phyloP scores from a whole-genome alignment of 192 early-diverging fungal genomes.

The Allomyces arbusculus region DNA sequence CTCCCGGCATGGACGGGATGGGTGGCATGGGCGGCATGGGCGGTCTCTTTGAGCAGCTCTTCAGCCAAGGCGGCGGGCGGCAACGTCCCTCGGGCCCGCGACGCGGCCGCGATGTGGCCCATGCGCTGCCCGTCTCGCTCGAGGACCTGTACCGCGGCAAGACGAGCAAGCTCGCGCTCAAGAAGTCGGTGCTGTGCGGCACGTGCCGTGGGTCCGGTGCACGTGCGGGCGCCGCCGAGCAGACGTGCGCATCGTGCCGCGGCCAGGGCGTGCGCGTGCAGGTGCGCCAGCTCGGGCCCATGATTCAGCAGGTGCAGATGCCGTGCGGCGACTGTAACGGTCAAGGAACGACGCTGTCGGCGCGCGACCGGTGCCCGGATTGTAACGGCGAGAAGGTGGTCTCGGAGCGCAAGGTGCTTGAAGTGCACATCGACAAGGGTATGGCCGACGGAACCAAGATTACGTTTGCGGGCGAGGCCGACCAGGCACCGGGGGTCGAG shows the following conservation, averaged over 20 bases:
- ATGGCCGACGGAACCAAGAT: conserved; percentile 98
- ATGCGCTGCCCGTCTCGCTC: conserved; percentile 51
- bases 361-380: conserved; percentile 71
- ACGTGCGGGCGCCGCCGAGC: conserved; percentile 23
- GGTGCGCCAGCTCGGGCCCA: conserved; percentile 90
- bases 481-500: conserved; percentile 52
- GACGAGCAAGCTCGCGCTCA: conserved; percentile 84
- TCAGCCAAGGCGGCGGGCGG: conserved; percentile 11
- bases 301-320: conserved; percentile 99
- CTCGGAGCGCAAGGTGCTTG: conserved; percentile 74
- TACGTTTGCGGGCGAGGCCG: conserved; percentile 71
- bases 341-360: conserved; percentile 73
- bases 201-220: too few relatives aligned
- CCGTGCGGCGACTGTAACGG: conserved; percentile 80
- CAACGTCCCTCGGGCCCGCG: conserved; percentile 15
- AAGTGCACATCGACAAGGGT: conserved; percentile 73
- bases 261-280: conserved; percentile 80
- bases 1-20: conserved; percentile 12
- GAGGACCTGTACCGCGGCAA: conserved; percentile 78
- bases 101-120: conserved; percentile 42
- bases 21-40: conserved; percentile 9
- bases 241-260: conserved; percentile 60
- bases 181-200: conserved; percentile 26
- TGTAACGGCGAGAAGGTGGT: conserved; percentile 79
- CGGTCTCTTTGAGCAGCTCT: conserved; percentile 8